Percentiles rank a stretch among this genome's conserved stretches.
phyloP scores from a whole-genome alignment of 805 yeast genomes.

The Clavispora carvajalis region DNA sequence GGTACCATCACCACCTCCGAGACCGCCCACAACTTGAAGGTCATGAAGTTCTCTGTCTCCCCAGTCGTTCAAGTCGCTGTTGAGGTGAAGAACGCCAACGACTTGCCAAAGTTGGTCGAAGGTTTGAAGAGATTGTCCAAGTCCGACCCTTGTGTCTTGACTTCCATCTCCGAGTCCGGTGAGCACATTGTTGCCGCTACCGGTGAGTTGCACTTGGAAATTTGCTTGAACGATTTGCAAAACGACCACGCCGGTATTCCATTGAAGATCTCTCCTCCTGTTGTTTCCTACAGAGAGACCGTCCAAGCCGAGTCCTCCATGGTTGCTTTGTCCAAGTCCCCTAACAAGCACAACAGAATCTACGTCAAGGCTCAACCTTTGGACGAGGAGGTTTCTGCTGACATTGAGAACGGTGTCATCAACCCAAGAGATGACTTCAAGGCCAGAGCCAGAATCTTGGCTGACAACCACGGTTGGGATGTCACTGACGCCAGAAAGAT shows the following conservation, averaged over 20 bases:
- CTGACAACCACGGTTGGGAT: conserved; percentile 99
- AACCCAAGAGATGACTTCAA: conserved; percentile 97
- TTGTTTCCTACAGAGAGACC: conserved; percentile 98
- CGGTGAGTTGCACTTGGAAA: conserved; percentile 99
- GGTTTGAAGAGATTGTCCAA: conserved; percentile 99
- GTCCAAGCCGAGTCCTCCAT: conserved; percentile 90
- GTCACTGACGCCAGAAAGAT: conserved; percentile 99
- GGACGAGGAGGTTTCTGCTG: conserved; percentile 85
- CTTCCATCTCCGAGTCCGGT: conserved; percentile 88
- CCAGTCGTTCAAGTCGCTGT: conserved; percentile 99
- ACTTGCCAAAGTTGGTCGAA: conserved; percentile 98
- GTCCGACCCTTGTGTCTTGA: conserved; percentile 98
- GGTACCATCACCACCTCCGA: conserved; percentile 98
- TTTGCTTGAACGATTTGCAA: conserved; percentile 92
- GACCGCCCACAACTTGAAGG: conserved; percentile 98
- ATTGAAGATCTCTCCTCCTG: conserved; percentile 95
- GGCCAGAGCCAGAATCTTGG: conserved; percentile 97
- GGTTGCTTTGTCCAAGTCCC: conserved; percentile 97
- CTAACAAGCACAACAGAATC: conserved; percentile 99
- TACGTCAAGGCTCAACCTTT: conserved; percentile 96
- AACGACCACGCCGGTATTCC: conserved; percentile 99
- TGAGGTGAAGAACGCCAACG: conserved; percentile 99
- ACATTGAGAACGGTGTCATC: conserved; percentile 89
- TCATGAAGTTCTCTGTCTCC: conserved; percentile 99
- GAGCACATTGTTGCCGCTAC: conserved; percentile 99